Base-by-base conservation (phyloP, 2,329 filamentous ascomycete genomes). In the Penicillium sp. region DNA sequence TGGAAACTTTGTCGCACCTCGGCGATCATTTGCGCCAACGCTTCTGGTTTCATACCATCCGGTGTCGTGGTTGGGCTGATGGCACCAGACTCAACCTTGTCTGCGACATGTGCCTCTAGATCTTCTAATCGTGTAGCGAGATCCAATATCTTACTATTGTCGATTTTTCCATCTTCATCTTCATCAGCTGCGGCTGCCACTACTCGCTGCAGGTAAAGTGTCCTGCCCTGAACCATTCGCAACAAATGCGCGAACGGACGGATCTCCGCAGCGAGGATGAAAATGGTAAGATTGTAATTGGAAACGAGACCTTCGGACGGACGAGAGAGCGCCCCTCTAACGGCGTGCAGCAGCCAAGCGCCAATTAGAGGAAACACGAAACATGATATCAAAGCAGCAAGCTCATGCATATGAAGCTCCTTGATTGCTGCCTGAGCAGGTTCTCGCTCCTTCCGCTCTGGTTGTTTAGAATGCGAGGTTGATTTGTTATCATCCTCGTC, bases 281-380 rank as follows among this genome's bases (percentile, higher is more conserved):
- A 97, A 52, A 97, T 90, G 12, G 88, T 91, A 55, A 97, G 79
- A 71, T 97, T 97, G 74, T 93, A 95, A 71, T 96, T 90, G 4
- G 91, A 96, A 6, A 97, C 87, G 11, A 97, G 78, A 1, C 90
- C 90, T 69, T 95, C 91, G 0, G 91, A 91, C 0, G 89, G 90
- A 1, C 89, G 82, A 23, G 89, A 92, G 18, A 97, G 83, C 65
- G 93, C 90, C 8, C 81, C 82, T 51, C 93, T 85, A 58, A 97
- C 89, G 20, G 84, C 78, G 68, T 97, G 92, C 11, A 97, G 79
- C 40, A 97, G 77, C 73, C 88, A 94, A 26, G 92, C 89, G n/a
- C 90, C 89, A 3, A 91, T 68, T 0, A 90, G 67, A 0, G 93
- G 93, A 28, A 89, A 87, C 26, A 88, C 59, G 65, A 97, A 95